Evolutionary conservation across 345 rosid genomes (phyloP).

Genomic region (Pistacia atlantica): DNA sequence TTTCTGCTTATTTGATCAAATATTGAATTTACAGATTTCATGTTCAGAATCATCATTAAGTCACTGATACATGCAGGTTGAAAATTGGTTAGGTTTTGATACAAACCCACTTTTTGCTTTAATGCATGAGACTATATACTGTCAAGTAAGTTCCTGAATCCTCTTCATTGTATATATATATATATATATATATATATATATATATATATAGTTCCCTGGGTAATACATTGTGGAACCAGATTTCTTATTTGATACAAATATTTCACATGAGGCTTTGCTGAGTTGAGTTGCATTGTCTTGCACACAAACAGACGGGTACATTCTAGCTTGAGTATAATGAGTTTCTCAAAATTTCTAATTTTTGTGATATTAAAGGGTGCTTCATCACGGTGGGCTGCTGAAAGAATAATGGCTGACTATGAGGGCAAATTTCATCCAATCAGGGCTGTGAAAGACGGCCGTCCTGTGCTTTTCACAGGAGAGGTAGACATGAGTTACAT

Average conservation of each 20-base stretch:
- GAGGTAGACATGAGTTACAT: slow-evolving; percentile 55
- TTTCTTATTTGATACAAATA: neutral
- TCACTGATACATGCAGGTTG: slow-evolving; percentile 51
- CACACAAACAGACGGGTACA: neutral
- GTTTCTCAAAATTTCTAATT: neutral
- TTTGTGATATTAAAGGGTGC: slow-evolving; percentile 52
- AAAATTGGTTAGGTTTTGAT: slow-evolving; percentile 69
- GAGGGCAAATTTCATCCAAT: slow-evolving; percentile 69
- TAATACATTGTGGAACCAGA: neutral
- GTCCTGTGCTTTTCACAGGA: slow-evolving; percentile 77
- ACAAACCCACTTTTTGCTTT: slow-evolving; percentile 88
- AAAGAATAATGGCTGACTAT: slow-evolving; percentile 49
- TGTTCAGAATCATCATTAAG: slow-evolving; percentile 14
- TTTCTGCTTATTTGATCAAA: neutral
- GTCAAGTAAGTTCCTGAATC: slow-evolving; percentile 56
- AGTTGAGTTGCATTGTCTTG: neutral
- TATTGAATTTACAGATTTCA: slow-evolving; percentile 6
- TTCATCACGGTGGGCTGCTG: slow-evolving; percentile 83
- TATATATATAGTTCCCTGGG: neutral
- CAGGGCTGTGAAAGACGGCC: slow-evolving; percentile 63
- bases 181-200: slow-evolving; percentile 1
- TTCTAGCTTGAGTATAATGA: neutral
- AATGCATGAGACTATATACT: slow-evolving; percentile 82
- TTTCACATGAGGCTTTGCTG: neutral
- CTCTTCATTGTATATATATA: neutral